These are phyloP conservation scores for Pseudocercospora fuligena DNA, from an alignment of 2,329 filamentous ascomycete genomes.

Conservation along the genomic window DNA sequence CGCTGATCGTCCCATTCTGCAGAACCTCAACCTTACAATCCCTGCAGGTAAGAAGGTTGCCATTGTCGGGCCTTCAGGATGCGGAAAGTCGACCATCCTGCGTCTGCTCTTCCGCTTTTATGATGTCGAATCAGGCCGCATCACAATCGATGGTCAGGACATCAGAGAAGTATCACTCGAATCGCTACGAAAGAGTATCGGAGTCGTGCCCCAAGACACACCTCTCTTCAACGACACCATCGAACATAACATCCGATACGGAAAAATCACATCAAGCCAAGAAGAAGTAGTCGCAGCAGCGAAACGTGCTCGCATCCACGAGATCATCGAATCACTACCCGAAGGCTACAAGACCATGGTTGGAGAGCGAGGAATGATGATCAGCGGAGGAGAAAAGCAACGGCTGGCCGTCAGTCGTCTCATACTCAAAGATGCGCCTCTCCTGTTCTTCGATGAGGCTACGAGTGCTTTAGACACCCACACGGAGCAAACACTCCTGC, in stretches of 20 bases:
- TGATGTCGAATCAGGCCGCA: constrained; percentile 81
- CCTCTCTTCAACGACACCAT: constrained; percentile 97
- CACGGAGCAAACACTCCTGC: constrained; percentile 86
- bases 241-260: constrained; percentile 93
- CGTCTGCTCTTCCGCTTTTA: constrained; percentile 93
- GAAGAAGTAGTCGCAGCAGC: constrained; percentile 79
- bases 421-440: constrained; percentile 84
- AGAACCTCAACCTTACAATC: constrained; percentile 83
- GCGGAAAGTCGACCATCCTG: constrained; percentile 92
- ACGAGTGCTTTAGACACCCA: constrained; percentile 92
- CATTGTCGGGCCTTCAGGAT: constrained; percentile 91
- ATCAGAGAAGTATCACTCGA: constrained; percentile 81
- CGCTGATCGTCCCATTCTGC: constrained; percentile 82
- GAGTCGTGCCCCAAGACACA: constrained; percentile 96
- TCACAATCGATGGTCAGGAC: constrained; percentile 92
- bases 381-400: constrained; percentile 91
- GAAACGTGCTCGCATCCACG: constrained; percentile 80
- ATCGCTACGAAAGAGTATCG: constrained; percentile 81
- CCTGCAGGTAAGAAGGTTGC: constrained; percentile 96
- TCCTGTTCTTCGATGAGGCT: constrained; percentile 94
- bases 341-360: constrained; percentile 88
- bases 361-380: constrained; percentile 94
- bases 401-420: constrained; percentile 81
- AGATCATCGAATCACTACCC: constrained; percentile 77
- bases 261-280: constrained; percentile 74